Percentiles rank a stretch among this genome's conserved stretches.
These are phyloP conservation scores for Trichosanthes truncata DNA, from an alignment of 306 rosid species.

Conservation along the genomic window DNA sequence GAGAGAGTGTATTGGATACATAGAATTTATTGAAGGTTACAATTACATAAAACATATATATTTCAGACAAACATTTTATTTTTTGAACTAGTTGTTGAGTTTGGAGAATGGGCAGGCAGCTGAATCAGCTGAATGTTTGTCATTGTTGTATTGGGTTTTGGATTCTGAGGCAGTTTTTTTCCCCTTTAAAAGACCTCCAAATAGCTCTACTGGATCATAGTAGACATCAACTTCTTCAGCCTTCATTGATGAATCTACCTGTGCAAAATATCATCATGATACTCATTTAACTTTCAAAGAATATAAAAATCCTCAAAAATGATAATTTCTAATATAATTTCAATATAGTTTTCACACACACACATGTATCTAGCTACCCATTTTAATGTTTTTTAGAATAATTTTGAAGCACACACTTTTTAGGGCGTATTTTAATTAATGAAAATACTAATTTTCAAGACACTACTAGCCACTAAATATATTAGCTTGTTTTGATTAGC, in stretches of 20 bases:
- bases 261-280: background rate
- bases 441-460: background rate
- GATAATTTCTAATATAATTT: too few species aligned
- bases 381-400: background rate
- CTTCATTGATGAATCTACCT: constrained; percentile 54
- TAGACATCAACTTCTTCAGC: constrained; percentile 61
- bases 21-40: background rate
- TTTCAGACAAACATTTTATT: background rate
- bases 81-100: background rate
- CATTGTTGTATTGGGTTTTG: background rate
- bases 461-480: background rate
- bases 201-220: constrained; percentile 62
- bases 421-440: background rate
- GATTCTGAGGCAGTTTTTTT: background rate
- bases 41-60: background rate
- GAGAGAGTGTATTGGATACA: too few species aligned
- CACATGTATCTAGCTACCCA: too few species aligned
- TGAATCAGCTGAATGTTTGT: background rate
- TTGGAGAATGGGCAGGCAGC: constrained; percentile 20
- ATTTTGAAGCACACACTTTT: background rate
- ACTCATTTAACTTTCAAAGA: background rate
- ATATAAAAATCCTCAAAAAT: too few species aligned
- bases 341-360: too few species aligned
- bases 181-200: constrained; percentile 50
- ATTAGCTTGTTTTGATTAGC: background rate